Base-by-base conservation (phyloP, 2,329 filamentous ascomycete genomes). In the Aspergillus pseudotamarii region DNA sequence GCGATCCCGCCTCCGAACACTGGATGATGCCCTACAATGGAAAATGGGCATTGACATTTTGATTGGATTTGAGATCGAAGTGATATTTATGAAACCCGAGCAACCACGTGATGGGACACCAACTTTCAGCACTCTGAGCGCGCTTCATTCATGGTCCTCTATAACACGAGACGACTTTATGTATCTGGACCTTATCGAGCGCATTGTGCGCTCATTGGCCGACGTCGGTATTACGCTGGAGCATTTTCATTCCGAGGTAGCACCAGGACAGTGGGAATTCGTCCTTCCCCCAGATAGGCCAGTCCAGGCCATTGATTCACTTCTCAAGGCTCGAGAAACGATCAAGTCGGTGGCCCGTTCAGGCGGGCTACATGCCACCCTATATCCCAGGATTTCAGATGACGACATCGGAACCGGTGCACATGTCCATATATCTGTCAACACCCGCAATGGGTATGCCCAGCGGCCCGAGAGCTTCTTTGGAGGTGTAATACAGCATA, bases 61-160 rank as follows among this genome's bases (percentile, higher is more conserved):
- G 0, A 73, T 92, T 6, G 91, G 91, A 0, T 94, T 93, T 67
- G 91, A 94, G 74, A 86, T 94, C 46, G 91, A 94, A 75, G 85
- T 93, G 21, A 82, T 90, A 1, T 87, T 93, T 64, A 79, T 93
- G 66, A 30, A 46, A 51, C 32, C 32, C 59, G 81, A 82, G 50
- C 82, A 82, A 26, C 11, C 32, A 12, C 32, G 4, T 12, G 71
- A 76, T 36, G 62, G 71, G 16, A 32, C 9, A 23, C 41, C 26
- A 48, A 46, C 67, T 73, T 38, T 63, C 72, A 4, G 73, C 19
- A 73, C 4, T 68, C 79, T 61, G 67, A 77, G 1, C 6, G 80
- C 84, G 0, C 89, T 93, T 68, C 85, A 87, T 1, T 93, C 58
- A 89, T 34, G 32, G 32, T 34, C 32, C 89, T 86, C 85, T 1